Base-by-base conservation (phyloP, 495 filamentous ascomycete species). In the Talaromyces ruber region DNA sequence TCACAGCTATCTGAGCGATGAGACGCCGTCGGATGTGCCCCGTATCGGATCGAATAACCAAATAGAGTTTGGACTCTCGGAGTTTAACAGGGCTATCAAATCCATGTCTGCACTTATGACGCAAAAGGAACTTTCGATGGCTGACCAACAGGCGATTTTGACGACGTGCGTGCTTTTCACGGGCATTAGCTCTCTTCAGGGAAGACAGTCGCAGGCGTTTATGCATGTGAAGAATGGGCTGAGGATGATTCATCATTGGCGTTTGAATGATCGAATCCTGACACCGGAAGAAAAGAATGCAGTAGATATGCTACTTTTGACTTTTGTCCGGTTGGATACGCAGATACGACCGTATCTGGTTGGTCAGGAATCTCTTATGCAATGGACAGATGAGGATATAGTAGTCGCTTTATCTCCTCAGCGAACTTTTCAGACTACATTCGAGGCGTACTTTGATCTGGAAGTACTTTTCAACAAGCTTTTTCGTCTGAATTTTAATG, bases 221-320 rank as follows among this genome's bases (percentile, higher is more conserved):
- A 60, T 60, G 59, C 59, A 60, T 34, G 39, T 60, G 3, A 60
- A 52, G 6, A 60, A 60, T 30, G 59, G 59, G 18, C 18, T 60
- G 21, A 60, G 28, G 25, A 51, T 60, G 59, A 50, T 60, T 16
- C 43, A 60, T 34, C 25, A 60, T n/a, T 60, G 59, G 59, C 24
- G 45, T 12, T 25, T 60, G 43, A 60, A 21, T 34, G 2, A 52
- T 51, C 43, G 43, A 29, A n/a, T 12, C 4, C n/a, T 50, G 24
- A 28, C 16, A 12, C 21, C 37, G 16, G 22, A 37, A 24, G 43
- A 47, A 7, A 43, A 18, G 14, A 29, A 32, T 37, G 28, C 16
- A 6, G 26, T 60, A 4, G 28, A 60, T 5, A 60, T 21, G 28
- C 28, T 60, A 2, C 18, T 60, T 8, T 9, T 60, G 5, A 28